These are phyloP conservation scores for Giardia muris DNA, from an alignment of 208 protist genomes.

Conservation along the genomic window DNA sequence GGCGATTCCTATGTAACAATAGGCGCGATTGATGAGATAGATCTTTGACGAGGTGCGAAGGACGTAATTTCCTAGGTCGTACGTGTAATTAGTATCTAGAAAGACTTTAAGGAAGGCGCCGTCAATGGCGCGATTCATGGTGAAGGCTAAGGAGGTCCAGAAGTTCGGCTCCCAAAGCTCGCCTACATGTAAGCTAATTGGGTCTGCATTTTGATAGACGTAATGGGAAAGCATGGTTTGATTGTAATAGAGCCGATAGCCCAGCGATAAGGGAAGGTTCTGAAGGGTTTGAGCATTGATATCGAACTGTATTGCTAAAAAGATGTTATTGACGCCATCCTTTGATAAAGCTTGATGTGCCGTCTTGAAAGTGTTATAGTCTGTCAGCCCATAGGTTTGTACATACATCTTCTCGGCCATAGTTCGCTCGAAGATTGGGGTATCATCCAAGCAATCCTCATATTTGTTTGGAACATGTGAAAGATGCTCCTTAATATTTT, in stretches of 20 bases:
- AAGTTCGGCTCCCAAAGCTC: not conserved
- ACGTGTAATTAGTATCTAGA: not conserved
- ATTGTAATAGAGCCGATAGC: not conserved
- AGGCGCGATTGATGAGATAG: not conserved
- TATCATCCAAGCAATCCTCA: not conserved
- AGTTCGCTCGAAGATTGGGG: not conserved
- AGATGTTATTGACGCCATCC: not conserved
- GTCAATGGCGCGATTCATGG: not conserved
- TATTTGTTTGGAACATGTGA: not conserved
- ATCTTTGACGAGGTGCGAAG: not conserved
- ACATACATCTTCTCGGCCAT: not conserved
- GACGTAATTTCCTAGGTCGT: not conserved
- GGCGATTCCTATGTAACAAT: not conserved
- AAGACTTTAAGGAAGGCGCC: not conserved
- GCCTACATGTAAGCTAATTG: not conserved
- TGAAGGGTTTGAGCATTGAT: not conserved
- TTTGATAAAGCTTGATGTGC: not conserved
- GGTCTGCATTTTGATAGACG: not conserved
- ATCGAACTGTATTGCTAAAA: not conserved
- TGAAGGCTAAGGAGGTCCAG: not conserved
- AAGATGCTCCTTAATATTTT: not conserved
- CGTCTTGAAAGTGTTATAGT: not conserved
- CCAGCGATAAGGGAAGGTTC: not conserved
- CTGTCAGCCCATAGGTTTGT: not conserved
- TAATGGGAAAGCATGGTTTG: not conserved